Base-by-base conservation (phyloP, 2,329 filamentous ascomycete species). In the Pseudopyricularia javanii region DNA sequence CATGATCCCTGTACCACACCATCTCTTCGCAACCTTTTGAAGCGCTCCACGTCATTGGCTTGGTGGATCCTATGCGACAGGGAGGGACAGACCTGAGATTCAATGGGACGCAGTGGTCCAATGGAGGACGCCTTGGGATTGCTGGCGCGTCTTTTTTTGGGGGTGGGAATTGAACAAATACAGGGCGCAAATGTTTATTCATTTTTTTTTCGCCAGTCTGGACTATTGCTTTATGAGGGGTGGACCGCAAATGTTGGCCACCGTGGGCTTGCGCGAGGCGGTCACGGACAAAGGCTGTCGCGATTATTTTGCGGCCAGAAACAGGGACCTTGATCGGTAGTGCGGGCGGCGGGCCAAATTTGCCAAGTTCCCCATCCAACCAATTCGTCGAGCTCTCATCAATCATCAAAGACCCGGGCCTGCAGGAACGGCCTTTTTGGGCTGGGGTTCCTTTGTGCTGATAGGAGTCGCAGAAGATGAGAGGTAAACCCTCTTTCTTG, bases 1-100 rank as follows among this genome's bases (percentile, higher is more conserved):
- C 51, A 54, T 53, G 50, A 55, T 51, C 56, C 57, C 57, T 56
- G 57, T 56, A 45, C 20, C 56, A 54, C 53, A 50, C 54, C 52
- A 57, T 22, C 52, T 45, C 51, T 47, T 55, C 51, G 53, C 54
- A 51, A 49, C 45, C 40, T 45, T 45, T 56, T 37, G 51, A 49
- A 52, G 45, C 49, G 51, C 49, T 43, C 54, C 53, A 54, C 53
- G 57, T 56, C 54, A 57, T 57, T 56, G 54, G 56, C 56, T 45
- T 45, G 40, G 40, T 45, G 40, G 40, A 45, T 45, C 40, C 40
- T 22, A 45, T 45, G 40, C 40, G 40, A 45, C 40, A 20, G 24
- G 40, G 40, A 20, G 24, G 40, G 40, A 45, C 24, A 45, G 24
- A 45, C 40, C 40, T 24, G 40, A 45, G 24, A 45, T 20, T 45